These are phyloP conservation scores for Chernovozyma aurita DNA, from an alignment of 1,139 yeast genomes.

Conservation along the genomic window DNA sequence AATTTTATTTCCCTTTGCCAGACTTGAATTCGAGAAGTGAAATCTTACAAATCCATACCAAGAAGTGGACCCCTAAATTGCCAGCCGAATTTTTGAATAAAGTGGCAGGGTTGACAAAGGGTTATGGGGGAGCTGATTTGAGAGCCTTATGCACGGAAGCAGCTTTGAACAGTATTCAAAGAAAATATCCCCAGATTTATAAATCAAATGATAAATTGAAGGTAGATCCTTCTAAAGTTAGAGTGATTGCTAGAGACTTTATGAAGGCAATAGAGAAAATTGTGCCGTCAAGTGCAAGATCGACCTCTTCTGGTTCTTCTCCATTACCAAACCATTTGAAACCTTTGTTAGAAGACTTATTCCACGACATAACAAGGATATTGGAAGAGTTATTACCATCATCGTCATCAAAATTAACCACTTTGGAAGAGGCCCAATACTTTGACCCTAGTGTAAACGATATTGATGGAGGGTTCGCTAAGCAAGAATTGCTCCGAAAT, in stretches of 20 bases:
- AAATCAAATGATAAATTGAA: conserved; percentile 66
- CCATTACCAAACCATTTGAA: conserved; percentile 74
- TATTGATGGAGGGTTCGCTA: conserved; percentile 63
- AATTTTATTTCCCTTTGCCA: conserved; percentile 93
- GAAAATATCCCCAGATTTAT: conserved; percentile 92
- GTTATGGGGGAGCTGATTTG: conserved; percentile 97
- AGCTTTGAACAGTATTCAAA: conserved; percentile 85
- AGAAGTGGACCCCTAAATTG: conserved; percentile 80
- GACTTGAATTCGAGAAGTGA: conserved; percentile 73
- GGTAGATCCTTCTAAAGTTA: conserved; percentile 68
- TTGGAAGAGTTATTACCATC: conserved; percentile 64
- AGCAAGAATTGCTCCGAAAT: conserved; percentile 57
- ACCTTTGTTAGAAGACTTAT: conserved; percentile 54
- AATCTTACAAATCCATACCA: conserved; percentile 80
- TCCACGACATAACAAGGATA: conserved; percentile 43
- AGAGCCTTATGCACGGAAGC: conserved; percentile 95
- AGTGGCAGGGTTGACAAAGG: conserved; percentile 81
- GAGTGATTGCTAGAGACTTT: conserved; percentile 82
- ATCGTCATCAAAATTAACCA: conserved; percentile 37
- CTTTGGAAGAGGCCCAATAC: conserved; percentile 68
- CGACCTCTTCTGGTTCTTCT: conserved; percentile 67
- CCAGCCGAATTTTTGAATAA: conserved; percentile 54
- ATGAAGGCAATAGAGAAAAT: conserved; percentile 82
- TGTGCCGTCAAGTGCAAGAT: conserved; percentile 88
- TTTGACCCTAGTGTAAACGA: conserved; percentile 55